Evolutionary conservation across 257 asterid genomes (phyloP).

Genomic region (Solanum verrucosum): DNA sequence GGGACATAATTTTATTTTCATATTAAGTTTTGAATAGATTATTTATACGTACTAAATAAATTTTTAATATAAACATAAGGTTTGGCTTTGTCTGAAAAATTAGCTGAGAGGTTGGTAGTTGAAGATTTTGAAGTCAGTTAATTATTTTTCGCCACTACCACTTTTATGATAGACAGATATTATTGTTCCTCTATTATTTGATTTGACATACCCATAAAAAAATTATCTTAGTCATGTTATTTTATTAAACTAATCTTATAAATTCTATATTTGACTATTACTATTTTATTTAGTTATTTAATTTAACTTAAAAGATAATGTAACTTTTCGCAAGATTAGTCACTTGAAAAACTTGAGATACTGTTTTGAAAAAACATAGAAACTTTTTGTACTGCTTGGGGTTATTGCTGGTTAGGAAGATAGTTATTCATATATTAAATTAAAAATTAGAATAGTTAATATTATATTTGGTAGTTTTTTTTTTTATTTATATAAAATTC

Average conservation of each 20-base stretch:
- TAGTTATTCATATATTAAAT: not conserved
- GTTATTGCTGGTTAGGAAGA: not conserved
- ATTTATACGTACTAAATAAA: not conserved
- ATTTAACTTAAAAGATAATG: no score
- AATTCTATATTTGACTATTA: no score
- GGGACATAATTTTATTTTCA: not conserved
- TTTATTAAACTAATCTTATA: no score
- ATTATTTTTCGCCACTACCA: not conserved
- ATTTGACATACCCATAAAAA: no score
- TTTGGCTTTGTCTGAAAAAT: not conserved
- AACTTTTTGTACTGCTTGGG: not conserved
- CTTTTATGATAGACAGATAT: not conserved
- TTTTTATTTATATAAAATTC: no score
- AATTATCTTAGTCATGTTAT: no score
- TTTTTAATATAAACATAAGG: not conserved
- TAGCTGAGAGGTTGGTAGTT: not conserved
- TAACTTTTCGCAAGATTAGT: no score
- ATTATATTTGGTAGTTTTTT: no score
- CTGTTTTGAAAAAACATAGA: not conserved
- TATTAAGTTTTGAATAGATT: not conserved
- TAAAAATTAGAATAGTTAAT: no score
- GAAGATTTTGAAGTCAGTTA: not conserved
- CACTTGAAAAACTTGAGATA: not conserved
- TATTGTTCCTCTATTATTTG: no score
- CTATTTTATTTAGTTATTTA: no score